phyloP scores from a whole-genome alignment of 768 basidiomycete species.

The Leccinellum luteum region DNA sequence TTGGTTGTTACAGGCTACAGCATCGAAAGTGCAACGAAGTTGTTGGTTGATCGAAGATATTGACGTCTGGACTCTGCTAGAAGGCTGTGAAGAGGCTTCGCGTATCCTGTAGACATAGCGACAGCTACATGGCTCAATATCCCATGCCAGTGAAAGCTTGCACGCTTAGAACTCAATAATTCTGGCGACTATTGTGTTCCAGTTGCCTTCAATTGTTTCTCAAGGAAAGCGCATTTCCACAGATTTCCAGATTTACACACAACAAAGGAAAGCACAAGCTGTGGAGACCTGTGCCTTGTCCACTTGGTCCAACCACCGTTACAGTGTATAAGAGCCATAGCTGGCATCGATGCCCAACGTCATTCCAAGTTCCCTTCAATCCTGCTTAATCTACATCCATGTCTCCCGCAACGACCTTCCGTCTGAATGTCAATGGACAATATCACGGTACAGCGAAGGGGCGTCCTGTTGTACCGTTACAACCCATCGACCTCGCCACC shows the following conservation, averaged over 20 bases:
- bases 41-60: neutral
- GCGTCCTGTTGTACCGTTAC: constrained; percentile 4
- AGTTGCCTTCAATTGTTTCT: constrained; percentile 8
- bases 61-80: neutral
- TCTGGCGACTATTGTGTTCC: constrained; percentile 6
- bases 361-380: neutral
- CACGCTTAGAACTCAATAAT: neutral
- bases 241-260: constrained; percentile 5
- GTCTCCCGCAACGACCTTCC: constrained; percentile 1
- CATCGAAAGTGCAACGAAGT: neutral
- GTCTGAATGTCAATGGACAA: neutral
- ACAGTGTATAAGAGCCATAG: constrained; percentile 7
- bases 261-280: constrained; percentile 20
- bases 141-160: too few relatives aligned
- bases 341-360: neutral
- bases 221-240: constrained; percentile 9
- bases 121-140: too few relatives aligned
- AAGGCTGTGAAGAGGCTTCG: neutral
- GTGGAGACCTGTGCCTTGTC: constrained; percentile 14
- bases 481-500: constrained; percentile 23
- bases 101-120: neutral
- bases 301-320: constrained; percentile 3
- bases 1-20: too few relatives aligned
- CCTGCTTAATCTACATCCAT: constrained; percentile 1
- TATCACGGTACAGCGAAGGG: neutral